Conservation (phyloP, 345 rosid species). For the Gossypium raimondii region DNA sequence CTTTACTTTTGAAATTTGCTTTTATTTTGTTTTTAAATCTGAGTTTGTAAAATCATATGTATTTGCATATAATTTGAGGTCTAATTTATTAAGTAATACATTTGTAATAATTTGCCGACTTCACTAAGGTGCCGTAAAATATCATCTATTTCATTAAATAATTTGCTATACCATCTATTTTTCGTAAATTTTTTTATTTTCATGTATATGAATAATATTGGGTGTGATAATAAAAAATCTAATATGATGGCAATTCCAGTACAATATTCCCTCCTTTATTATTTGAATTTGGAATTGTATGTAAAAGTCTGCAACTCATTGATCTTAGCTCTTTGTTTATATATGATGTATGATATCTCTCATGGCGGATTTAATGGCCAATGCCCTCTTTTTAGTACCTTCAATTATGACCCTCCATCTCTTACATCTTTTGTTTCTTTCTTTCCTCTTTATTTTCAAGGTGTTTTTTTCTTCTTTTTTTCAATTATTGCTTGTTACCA, state of each 20-base stretch:
- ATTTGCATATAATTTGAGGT: too few species aligned
- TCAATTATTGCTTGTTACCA: neutral
- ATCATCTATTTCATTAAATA: too few species aligned
- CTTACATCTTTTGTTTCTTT: conserved; percentile 2
- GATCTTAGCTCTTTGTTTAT: conserved; percentile 4
- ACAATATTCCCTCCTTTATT: neutral
- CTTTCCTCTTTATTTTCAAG: neutral
- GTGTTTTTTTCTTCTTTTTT: neutral
- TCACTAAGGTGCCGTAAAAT: too few species aligned
- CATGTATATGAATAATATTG: too few species aligned
- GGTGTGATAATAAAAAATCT: neutral
- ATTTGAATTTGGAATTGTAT: neutral
- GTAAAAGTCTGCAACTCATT: neutral
- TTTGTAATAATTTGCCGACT: too few species aligned
- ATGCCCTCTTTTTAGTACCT: neutral
- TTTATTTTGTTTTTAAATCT: too few species aligned
- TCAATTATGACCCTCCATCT: conserved; percentile 2
- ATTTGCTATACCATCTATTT: too few species aligned
- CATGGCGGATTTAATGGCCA: neutral
- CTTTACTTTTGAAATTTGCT: too few species aligned
- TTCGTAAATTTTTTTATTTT: too few species aligned
- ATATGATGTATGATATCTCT: neutral
- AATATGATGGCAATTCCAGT: conserved; percentile 2
- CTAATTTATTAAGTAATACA: too few species aligned
- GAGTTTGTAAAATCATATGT: too few species aligned